Evolutionary conservation across 2,329 filamentous ascomycete genomes (phyloP), one percentile per base, ranked within the genome.

Genomic region (Nakataea oryzae): DNA sequence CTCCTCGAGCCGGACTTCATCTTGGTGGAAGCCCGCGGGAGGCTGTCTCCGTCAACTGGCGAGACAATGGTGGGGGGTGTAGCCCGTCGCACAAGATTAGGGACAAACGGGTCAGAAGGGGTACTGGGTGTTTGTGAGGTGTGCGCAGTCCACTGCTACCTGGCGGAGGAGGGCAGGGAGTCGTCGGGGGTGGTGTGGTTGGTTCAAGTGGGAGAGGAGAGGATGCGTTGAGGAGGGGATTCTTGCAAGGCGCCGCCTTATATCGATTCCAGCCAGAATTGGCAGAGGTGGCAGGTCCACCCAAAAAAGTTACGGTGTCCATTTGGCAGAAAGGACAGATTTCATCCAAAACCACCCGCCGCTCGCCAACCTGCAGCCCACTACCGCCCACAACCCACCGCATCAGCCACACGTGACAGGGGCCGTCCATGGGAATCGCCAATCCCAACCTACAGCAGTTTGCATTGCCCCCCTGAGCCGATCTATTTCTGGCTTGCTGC

Each of bases 261-360:
- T 56, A 56, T 56, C 54, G 54, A 56, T 27, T 56, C 41, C 24
- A n/a, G 17, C n/a, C 54, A 17, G 29, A 34, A 28, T 32, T 50
- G 17, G 21, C 28, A 12, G 13, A 61, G 54, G 60, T 61, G 60
- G 60, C 60, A 57, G 63, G 63, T 62, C 65, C 66, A 65, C 66
- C 68, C 64, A 69, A 74, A 74, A 74, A 71, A 68, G 70, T 74
- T 69, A 69, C 21, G 72, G 75, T 79, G 76, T 78, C 76, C 75
- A 77, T 69, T 74, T 68, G 71, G 71, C 54, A 57, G 75, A 78
- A 76, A 79, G 77, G 77, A 78, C 77, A 79, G 75, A 79, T 79
- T 78, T 76, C 76, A 77, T 70, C 67, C 64, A 66, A 60, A 62
- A 55, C 14, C 26, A 14, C 9, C 54, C 11, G 12, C 61, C 65